Conservation (phyloP, 805 yeast genomes). For the Wickerhamomyces canadensis region DNA sequence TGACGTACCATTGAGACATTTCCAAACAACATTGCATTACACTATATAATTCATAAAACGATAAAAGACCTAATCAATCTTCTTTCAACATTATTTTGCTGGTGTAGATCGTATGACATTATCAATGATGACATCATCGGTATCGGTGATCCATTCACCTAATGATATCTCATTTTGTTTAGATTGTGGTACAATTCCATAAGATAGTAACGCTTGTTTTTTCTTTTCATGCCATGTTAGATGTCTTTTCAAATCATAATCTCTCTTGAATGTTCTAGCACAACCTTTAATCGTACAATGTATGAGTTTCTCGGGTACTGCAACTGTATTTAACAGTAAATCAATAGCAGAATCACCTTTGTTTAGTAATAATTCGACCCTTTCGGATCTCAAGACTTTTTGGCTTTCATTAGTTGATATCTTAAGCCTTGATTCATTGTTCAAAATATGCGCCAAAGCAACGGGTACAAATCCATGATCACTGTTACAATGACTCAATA, state of each 20-base stretch:
- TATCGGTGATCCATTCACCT: no score
- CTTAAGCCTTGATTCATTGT: background rate
- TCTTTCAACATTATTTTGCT: no score
- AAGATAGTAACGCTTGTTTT: slow-evolving; percentile 4
- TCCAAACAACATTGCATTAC: no score
- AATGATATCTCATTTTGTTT: background rate
- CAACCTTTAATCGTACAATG: slow-evolving; percentile 48
- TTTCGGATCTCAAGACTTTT: slow-evolving; percentile 12
- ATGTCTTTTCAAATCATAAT: slow-evolving; percentile 44
- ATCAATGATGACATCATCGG: no score
- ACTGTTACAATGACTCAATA: slow-evolving; percentile 50
- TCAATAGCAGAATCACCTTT: slow-evolving; percentile 24
- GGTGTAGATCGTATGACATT: no score
- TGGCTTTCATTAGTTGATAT: background rate
- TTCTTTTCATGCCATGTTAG: slow-evolving; percentile 44
- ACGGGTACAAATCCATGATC: slow-evolving; percentile 30
- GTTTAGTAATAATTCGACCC: slow-evolving; percentile 21
- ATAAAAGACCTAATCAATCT: no score
- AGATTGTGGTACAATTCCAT: no score
- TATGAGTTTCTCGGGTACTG: slow-evolving; percentile 26
- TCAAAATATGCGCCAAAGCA: slow-evolving; percentile 3
- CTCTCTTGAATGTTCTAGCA: slow-evolving; percentile 45
- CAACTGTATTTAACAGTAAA: slow-evolving; percentile 28
- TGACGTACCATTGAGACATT: no score
- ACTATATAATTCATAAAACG: no score